Evolutionary conservation across 768 basidiomycete genomes (phyloP).

Genomic region (Podaxis pistillaris): DNA sequence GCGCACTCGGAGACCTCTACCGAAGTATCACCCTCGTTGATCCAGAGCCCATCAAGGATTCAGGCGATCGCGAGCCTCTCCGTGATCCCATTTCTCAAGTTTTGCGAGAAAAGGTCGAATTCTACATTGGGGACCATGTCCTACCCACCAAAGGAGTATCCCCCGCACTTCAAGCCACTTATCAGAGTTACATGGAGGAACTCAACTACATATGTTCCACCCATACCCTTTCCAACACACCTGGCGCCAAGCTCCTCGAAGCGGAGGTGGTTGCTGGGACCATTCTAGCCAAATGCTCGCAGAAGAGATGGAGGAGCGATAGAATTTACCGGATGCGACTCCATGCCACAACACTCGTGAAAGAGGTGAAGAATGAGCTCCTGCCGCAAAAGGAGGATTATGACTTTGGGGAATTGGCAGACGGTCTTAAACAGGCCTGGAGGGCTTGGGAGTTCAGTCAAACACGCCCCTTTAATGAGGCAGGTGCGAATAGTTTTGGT

Average conservation of each 20-base stretch:
- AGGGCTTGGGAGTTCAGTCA: conserved; percentile 58
- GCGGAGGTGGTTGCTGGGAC: conserved; percentile 75
- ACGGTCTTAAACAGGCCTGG: conserved; percentile 57
- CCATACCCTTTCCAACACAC: conserved; percentile 59
- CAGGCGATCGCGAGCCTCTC: conserved; percentile 18
- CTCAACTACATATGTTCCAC: conserved; percentile 68
- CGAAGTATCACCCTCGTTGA: conserved; percentile 55
- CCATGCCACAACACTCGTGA: conserved; percentile 51
- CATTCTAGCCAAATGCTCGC: conserved; percentile 68
- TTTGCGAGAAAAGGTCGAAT: conserved; percentile 30
- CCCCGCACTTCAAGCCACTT: conserved; percentile 36
- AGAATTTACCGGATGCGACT: conserved; percentile 62
- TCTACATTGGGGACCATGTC: conserved; percentile 23
- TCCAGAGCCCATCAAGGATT: conserved; percentile 24
- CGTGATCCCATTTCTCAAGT: conserved; percentile 39
- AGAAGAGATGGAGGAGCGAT: conserved; percentile 57
- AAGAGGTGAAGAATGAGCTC: conserved; percentile 32
- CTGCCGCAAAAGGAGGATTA: conserved; percentile 27
- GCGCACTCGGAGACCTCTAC: conserved; percentile 71
- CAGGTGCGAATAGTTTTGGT: conserved; percentile 66
- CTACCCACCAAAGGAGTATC: conserved; percentile 19
- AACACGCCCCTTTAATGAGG: conserved; percentile 24
- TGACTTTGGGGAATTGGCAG: conserved; percentile 29
- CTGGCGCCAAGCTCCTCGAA: conserved; percentile 58
- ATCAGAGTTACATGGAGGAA: conserved; percentile 58